phyloP scores from a whole-genome alignment of 192 early-diverging fungal genomes.

The Dissophora globulifera region DNA sequence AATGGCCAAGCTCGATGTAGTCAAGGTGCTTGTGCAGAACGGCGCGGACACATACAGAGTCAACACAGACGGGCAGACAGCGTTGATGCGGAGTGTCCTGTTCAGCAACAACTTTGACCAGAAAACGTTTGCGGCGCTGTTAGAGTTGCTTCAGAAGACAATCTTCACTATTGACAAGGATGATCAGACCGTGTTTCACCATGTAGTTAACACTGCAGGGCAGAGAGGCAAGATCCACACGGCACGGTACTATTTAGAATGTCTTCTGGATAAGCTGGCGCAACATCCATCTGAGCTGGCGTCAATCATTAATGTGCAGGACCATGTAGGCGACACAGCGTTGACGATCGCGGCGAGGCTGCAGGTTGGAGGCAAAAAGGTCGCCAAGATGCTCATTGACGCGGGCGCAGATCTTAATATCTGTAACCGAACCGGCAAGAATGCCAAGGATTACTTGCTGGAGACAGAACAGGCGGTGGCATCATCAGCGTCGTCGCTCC shows the following conservation, averaged over 20 bases:
- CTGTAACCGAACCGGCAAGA: slow-evolving; percentile 71
- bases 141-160: slow-evolving; percentile 79
- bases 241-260: slow-evolving; percentile 89
- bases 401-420: slow-evolving; percentile 73
- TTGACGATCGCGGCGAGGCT: slow-evolving; percentile 69
- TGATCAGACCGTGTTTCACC: slow-evolving; percentile 91
- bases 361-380: slow-evolving; percentile 64
- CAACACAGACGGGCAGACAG: slow-evolving; percentile 91
- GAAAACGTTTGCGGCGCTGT: slow-evolving; percentile 75
- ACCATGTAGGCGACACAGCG: slow-evolving; percentile 84
- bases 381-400: slow-evolving; percentile 68
- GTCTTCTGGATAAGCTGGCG: slow-evolving; percentile 74
- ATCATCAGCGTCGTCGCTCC: neutral
- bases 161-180: slow-evolving; percentile 81
- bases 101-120: slow-evolving; percentile 90
- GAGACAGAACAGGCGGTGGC: slow-evolving; percentile 30
- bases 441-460: slow-evolving; percentile 68
- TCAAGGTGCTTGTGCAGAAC: slow-evolving; percentile 76
- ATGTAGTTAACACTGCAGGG: slow-evolving; percentile 79
- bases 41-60: slow-evolving; percentile 75
- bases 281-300: slow-evolving; percentile 81
- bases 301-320: slow-evolving; percentile 77
- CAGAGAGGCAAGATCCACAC: slow-evolving; percentile 76
- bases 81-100: slow-evolving; percentile 90
- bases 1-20: slow-evolving; percentile 81